Evolutionary conservation across 202 grass and related monocot species (phyloP), one percentile per base, ranked within the genome.

Genomic region (Setaria viridis): DNA sequence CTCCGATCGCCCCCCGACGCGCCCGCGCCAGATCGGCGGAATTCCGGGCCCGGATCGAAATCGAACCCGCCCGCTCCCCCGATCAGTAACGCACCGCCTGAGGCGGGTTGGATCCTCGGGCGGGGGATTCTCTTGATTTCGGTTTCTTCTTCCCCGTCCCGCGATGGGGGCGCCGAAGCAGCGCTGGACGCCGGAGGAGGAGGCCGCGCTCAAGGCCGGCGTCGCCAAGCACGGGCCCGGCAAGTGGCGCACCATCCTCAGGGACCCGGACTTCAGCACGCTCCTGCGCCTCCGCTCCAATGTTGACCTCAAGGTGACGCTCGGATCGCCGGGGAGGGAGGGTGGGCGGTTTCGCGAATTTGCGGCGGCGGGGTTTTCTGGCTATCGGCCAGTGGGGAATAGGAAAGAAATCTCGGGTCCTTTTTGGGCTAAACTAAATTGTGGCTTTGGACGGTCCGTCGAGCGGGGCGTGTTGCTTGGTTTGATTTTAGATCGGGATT

Each of bases 301-400:
- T 91, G 90, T 98, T 76, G 95, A 98, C 86, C 95, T 98, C 82
- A 98, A 98, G 95, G 95, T 98, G 58, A 51, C n/a, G 82, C 80
- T 77, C 72, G 71, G 85, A 85, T 88, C 76, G 84, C 43, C 33
- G 6, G 80, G 39, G 39, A 41, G 39, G 11, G 14, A 45, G 62
- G 63, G 34, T 43, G 47, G 42, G 16, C 42, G 9, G 3, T 51
- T 42, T 45, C 12, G 62, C 56, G 82, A 81, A 69, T 79, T 88
- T 47, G 17, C 21, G 65, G 72, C 57, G 37, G 20, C 48, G 30
- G 30, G 46, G 71, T 29, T 43, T 73, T 74, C 16, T 43, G 80
- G 67, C 80, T 68, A 84, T 84, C 70, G 46, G 80, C 43, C 48
- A 39, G 53, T 2, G 51, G 42, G 72, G 56, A 6, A 39, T 17